phyloP scores from a whole-genome alignment of 495 filamentous ascomycete genomes.

The Podospora appendiculata region DNA sequence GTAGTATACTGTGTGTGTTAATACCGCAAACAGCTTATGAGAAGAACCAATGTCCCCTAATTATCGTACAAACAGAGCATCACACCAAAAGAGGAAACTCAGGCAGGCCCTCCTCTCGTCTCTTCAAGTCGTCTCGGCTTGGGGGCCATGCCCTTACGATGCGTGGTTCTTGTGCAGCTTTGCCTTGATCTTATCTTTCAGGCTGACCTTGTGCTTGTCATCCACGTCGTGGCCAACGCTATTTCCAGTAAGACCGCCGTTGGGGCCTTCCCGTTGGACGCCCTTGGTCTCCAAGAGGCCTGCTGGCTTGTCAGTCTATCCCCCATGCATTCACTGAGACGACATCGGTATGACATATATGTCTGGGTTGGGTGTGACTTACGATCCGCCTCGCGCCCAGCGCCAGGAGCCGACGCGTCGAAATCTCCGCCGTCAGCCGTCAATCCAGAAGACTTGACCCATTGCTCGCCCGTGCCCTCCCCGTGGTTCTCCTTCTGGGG shows the following conservation, averaged over 20 bases:
- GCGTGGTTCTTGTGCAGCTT: slow-evolving; percentile 27
- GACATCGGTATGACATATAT: no score
- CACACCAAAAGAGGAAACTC: no score
- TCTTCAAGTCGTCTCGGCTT: no score
- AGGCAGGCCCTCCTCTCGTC: no score
- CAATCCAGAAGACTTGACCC: slow-evolving; percentile 46
- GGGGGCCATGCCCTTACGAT: no score
- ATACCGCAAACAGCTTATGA: no score
- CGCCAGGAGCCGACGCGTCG: slow-evolving; percentile 54
- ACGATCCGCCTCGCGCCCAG: slow-evolving; percentile 59
- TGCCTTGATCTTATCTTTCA: slow-evolving; percentile 40
- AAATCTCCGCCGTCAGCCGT: slow-evolving; percentile 59
- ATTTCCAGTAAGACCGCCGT: slow-evolving; percentile 1
- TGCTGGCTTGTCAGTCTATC: slow-evolving; percentile 1
- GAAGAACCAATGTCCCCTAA: no score
- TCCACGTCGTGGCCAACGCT: background rate
- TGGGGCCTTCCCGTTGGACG: slow-evolving; percentile 14
- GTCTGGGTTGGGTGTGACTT: slow-evolving; percentile 22
- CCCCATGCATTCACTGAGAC: no score
- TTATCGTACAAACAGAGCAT: no score
- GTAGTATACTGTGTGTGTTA: no score
- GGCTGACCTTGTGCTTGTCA: slow-evolving; percentile 6
- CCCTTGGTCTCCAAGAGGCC: slow-evolving; percentile 38
- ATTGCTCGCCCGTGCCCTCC: slow-evolving; percentile 49
- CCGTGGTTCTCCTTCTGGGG: slow-evolving; percentile 29